phyloP scores from a whole-genome alignment of 495 filamentous ascomycete species.

The Pyrenula aspistea region DNA sequence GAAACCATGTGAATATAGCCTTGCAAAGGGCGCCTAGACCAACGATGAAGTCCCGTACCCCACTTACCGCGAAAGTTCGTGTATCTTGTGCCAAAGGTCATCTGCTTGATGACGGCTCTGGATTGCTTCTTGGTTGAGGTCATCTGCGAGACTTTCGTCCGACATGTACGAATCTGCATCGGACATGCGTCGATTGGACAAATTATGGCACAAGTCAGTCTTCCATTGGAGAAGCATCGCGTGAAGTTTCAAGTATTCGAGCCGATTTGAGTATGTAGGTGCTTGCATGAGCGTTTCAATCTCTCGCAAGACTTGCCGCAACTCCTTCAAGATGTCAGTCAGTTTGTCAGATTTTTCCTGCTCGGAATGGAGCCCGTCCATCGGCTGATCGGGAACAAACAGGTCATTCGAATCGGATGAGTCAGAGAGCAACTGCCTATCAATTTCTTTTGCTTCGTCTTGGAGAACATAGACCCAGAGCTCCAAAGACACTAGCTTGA shows the following conservation, averaged over 20 bases:
- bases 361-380: not conserved
- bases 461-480: constrained; percentile 53
- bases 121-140: not conserved
- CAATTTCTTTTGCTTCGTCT: constrained; percentile 24
- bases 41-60: no score
- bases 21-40: no score
- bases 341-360: not conserved
- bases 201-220: not conserved
- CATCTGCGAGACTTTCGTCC: not conserved
- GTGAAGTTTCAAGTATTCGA: not conserved
- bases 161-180: not conserved
- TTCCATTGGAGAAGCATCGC: not conserved
- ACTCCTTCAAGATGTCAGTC: not conserved
- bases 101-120: not conserved
- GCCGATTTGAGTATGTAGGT: not conserved
- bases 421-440: constrained; percentile 1
- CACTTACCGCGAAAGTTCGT: not conserved
- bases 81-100: not conserved
- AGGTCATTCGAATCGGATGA: not conserved
- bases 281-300: not conserved
- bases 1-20: no score
- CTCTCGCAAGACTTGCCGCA: not conserved
- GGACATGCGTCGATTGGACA: not conserved
- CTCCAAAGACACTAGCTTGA: constrained; percentile 57
- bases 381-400: not conserved